Percentiles rank a stretch among this genome's conserved stretches.
Evolutionary conservation across 176 grass and related monocot genomes (phyloP).

Genomic region (Alloteropsis semialata): DNA sequence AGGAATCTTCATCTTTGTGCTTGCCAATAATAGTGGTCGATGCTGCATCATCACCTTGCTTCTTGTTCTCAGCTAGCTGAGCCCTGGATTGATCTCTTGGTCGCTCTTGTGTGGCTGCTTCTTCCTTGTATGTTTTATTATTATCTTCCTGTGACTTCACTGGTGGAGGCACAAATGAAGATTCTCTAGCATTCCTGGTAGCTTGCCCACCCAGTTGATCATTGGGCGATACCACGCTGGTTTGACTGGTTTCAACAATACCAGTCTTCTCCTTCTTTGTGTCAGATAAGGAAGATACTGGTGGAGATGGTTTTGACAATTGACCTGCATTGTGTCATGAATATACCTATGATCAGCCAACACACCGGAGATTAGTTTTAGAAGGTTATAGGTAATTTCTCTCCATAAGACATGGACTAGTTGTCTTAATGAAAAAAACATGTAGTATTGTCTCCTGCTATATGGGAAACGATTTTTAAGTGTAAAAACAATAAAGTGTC

Average conservation of each 20-base stretch:
- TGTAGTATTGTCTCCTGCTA: background rate
- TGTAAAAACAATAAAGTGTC: background rate
- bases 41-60: conserved; percentile 24
- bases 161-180: background rate
- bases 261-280: conserved; percentile 4
- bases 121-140: background rate
- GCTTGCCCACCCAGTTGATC: background rate
- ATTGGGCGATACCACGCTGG: background rate
- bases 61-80: conserved; percentile 11
- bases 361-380: background rate
- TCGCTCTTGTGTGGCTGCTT: background rate
- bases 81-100: conserved; percentile 6
- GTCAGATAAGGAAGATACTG: background rate
- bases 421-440: background rate
- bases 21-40: background rate
- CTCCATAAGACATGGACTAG: background rate
- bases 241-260: conserved; percentile 25
- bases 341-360: conserved; percentile 4
- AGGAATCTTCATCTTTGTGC: background rate
- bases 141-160: conserved; percentile 10
- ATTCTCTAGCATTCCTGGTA: conserved; percentile 9
- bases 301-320: background rate
- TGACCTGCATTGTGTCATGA: conserved; percentile 1
- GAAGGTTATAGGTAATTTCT: background rate
- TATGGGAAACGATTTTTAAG: background rate